These are phyloP conservation scores for Escallonia rubra DNA, from an alignment of 129 eudicot genomes.

Conservation along the genomic window DNA sequence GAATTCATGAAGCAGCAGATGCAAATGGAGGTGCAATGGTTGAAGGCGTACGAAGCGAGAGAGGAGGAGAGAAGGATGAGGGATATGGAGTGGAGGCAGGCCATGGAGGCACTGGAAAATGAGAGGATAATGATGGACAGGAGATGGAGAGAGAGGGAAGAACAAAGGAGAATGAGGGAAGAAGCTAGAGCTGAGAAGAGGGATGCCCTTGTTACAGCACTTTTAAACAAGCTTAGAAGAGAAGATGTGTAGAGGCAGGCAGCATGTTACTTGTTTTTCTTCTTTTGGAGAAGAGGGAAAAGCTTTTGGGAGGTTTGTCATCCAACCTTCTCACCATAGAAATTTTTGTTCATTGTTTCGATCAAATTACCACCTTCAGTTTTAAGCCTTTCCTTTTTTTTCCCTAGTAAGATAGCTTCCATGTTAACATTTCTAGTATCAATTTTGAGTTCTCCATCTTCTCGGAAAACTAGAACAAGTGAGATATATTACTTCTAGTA, in stretches of 20 bases:
- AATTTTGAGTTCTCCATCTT: too few species aligned
- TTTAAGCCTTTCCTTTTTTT: too few species aligned
- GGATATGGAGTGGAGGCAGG: slow-evolving; percentile 83
- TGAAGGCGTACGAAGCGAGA: slow-evolving; percentile 51
- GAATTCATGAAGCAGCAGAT: slow-evolving; percentile 74
- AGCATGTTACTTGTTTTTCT: slow-evolving; percentile 4
- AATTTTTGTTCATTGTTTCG: too few species aligned
- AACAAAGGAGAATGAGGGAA: slow-evolving; percentile 53
- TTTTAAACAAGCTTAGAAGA: slow-evolving; percentile 57
- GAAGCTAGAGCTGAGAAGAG: slow-evolving; percentile 70
- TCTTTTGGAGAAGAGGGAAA: slow-evolving; percentile 3
- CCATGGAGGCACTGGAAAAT: slow-evolving; percentile 70
- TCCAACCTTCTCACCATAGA: slow-evolving; percentile 1
- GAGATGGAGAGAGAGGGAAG: slow-evolving; percentile 70
- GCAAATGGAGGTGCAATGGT: slow-evolving; percentile 72
- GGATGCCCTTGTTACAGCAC: slow-evolving; percentile 70
- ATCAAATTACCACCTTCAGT: too few species aligned
- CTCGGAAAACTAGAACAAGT: too few species aligned
- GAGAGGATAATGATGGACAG: slow-evolving; percentile 58
- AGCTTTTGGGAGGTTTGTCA: slow-evolving; percentile 17
- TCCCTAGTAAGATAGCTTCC: too few species aligned
- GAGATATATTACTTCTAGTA: too few species aligned
- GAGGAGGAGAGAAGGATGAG: slow-evolving; percentile 69
- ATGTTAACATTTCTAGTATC: too few species aligned
- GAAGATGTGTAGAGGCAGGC: slow-evolving; percentile 19